phyloP scores from a whole-genome alignment of 108 stramenopile species.

The Epithemia pelagica region DNA sequence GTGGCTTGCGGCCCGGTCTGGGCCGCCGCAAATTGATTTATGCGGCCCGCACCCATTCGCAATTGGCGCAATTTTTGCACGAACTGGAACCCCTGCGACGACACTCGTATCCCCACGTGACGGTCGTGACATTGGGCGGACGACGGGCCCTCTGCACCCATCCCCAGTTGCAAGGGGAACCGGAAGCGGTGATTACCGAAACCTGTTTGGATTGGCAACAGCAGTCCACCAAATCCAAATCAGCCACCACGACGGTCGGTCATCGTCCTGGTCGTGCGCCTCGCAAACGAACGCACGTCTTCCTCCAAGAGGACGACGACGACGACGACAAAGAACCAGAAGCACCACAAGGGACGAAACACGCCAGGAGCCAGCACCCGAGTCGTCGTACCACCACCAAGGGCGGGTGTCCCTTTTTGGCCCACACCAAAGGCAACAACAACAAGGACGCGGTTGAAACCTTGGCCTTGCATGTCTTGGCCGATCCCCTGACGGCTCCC shows the following conservation, averaged over 20 bases:
- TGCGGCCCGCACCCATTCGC: slow-evolving; percentile 93
- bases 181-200: slow-evolving; percentile 78
- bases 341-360: background rate
- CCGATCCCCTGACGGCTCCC: slow-evolving; percentile 83
- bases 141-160: slow-evolving; percentile 84
- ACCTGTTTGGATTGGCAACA: slow-evolving; percentile 85
- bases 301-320: background rate
- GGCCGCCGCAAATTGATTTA: slow-evolving; percentile 76
- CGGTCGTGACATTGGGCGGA: slow-evolving; percentile 84
- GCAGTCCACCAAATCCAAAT: slow-evolving; percentile 31
- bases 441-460: slow-evolving; percentile 51
- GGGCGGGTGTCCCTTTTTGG: slow-evolving; percentile 55
- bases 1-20: slow-evolving; percentile 33
- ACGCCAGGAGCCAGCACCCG: slow-evolving; percentile 6
- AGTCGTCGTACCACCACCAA: background rate
- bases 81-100: slow-evolving; percentile 51
- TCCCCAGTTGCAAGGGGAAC: slow-evolving; percentile 31
- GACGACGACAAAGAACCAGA: background rate
- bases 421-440: too few relatives aligned
- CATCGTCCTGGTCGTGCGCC: too few relatives aligned
- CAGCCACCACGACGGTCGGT: slow-evolving; percentile 11
- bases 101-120: slow-evolving; percentile 51
- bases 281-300: too few relatives aligned
- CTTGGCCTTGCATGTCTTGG: slow-evolving; percentile 77
- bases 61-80: slow-evolving; percentile 91